Base-by-base conservation (phyloP, 192 early-diverging fungal genomes). In the Coemansia sp. region DNA sequence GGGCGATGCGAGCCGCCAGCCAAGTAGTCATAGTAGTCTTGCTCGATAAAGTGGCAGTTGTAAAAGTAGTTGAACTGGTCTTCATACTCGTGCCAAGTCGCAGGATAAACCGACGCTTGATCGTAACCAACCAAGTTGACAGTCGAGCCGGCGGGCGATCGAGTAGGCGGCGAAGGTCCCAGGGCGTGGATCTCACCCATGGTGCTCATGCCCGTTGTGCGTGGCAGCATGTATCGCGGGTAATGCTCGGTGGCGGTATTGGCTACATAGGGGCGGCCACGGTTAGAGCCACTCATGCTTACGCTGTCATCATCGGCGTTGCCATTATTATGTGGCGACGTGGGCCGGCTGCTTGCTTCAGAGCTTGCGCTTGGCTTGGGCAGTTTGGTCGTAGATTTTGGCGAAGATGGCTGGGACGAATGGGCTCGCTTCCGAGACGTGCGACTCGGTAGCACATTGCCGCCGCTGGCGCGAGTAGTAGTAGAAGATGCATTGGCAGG, bases 61-160 rank as follows among this genome's bases (percentile, higher is more conserved):
- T 80, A 80, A 62, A 80, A 71, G 59, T 80, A 74, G 65, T 80
- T 80, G 65, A 80, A 80, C 72, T 80, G 77, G 35, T 80, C 77
- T 35, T 80, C 77, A 29, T 80, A 80, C 61, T 80, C 77, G 65
- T 74, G 77, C 77, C 77, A 80, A 16, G 68, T 80, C 20, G 77
- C 55, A 13, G 77, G 77, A 34, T 80, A 80, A 27, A 50, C 69
- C 3, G 68, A 59, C 12, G 68, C 15, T 37, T 74, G 71, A 35
- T 59, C 58, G 41, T 71, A 64, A 8, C 58, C 58, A 12, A 65
- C 20, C 49, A 74, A 29, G 50, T 50, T 74, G 65, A 56, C 30
- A 1, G 58, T n/a, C 12, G 69, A 58, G 18, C 24, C 55, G 5
- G 64, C 59, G 22, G 71, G 65, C 35, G 69, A 70, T 30, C 27